Conservation (phyloP, 108 stramenopile species). For the Discostella pseudostelligera region DNA sequence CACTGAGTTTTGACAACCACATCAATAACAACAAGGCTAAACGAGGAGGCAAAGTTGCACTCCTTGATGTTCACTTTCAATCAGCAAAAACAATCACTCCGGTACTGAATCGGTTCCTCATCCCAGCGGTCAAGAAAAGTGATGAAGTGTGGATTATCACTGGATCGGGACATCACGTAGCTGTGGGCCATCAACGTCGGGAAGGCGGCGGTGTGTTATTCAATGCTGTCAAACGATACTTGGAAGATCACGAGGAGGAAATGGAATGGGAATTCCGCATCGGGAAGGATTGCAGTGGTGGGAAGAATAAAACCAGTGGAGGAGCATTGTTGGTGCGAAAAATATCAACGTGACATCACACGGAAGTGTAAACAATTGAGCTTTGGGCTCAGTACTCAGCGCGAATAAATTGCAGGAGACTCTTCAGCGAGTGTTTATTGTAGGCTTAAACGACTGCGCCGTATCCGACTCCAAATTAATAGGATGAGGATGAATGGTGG, state of each 20-base stretch:
- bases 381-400: background rate
- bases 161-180: slow-evolving; percentile 41
- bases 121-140: slow-evolving; percentile 27
- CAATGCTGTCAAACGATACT: slow-evolving; percentile 41
- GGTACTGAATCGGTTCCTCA: slow-evolving; percentile 39
- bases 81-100: slow-evolving; percentile 44
- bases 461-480: background rate
- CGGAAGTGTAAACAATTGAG: background rate
- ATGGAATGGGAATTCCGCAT: slow-evolving; percentile 33
- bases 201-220: slow-evolving; percentile 45
- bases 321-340: slow-evolving; percentile 46
- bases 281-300: slow-evolving; percentile 37
- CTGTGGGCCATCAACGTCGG: slow-evolving; percentile 44
- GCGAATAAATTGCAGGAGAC: too few species aligned
- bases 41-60: slow-evolving; percentile 29
- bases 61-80: slow-evolving; percentile 48
- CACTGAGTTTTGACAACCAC: slow-evolving; percentile 26
- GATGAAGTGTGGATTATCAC: slow-evolving; percentile 46
- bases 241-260: slow-evolving; percentile 32
- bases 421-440: too few species aligned
- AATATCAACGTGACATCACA: background rate
- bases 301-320: slow-evolving; percentile 30
- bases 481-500: background rate
- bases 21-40: slow-evolving; percentile 5
- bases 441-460: background rate